Evolutionary conservation across 768 basidiomycete genomes (phyloP), one percentile per base, ranked within the genome.

Genomic region (Clitopilus hobsonii): DNA sequence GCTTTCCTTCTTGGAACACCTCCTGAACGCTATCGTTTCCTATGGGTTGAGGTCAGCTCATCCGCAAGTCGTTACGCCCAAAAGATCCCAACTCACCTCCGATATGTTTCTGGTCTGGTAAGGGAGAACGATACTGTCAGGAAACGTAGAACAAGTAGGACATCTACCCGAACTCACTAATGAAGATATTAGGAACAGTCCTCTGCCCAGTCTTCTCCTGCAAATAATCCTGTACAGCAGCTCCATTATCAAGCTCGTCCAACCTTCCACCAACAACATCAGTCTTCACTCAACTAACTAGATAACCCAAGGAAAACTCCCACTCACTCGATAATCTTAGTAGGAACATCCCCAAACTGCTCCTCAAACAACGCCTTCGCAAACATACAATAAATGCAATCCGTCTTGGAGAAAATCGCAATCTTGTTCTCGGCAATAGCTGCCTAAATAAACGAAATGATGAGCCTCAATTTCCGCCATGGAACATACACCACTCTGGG

Each of bases 181-280:
- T 78, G 72, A 89, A 93, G 55, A 89, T 77, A 63, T 84, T 88
- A 26, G 91, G 91, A 6, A 93, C 91, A 13, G 86, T 86, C 18
- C 80, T 67, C 60, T 88, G 90, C 0, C 76, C 77, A 0, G 88
- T 88, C 77, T 83, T 86, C 61, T 78, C 53, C 2, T 11, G 20
- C 3, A 94, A 74, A 61, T 91, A 91, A 20, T 69, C 62, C 64
- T 93, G 91, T 54, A 92, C 88, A 0, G 63, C 82, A 16, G 58
- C 14, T 8, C 82, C 88, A 32, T 92, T 84, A 0, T 81, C 72
- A 26, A 71, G 70, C 50, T 74, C 59, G 65, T 90, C 85, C 48
- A 91, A 71, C 65, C 89, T 88, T 48, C 11, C 23, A 5, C n/a
- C n/a, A 20, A 57, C 16, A 36, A 10, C 13, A 27, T 52, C 5